A percentile compares a stretch with the other conserved stretches of the same genome.
Conservation (phyloP, 306 rosid species). For the Rosa rugosa region DNA sequence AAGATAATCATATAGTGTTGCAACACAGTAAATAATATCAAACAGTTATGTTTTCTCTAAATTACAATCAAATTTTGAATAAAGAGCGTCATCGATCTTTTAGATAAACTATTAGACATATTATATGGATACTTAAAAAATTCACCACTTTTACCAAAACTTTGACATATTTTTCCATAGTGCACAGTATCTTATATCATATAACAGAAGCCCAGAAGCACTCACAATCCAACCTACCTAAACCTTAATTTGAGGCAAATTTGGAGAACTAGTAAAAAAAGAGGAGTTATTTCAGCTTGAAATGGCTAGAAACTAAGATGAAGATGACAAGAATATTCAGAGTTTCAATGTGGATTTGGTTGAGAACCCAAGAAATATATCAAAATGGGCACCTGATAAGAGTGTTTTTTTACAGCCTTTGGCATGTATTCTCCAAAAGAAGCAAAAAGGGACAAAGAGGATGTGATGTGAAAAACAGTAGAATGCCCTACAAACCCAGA, state of each 20-base stretch:
- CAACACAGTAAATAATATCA: neutral
- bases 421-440: slow-evolving; percentile 28
- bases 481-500: slow-evolving; percentile 3
- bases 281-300: neutral
- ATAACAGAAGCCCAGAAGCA: neutral
- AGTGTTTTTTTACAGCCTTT: slow-evolving; percentile 28
- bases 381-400: neutral
- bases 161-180: too few species aligned
- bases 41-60: too few species aligned
- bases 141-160: too few species aligned
- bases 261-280: neutral
- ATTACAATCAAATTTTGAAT: neutral
- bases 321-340: neutral
- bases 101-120: too few species aligned
- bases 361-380: slow-evolving; percentile 25
- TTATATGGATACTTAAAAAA: too few species aligned
- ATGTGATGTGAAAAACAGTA: slow-evolving; percentile 4
- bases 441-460: slow-evolving; percentile 8
- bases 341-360: slow-evolving; percentile 18
- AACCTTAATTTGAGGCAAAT: neutral
- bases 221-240: neutral
- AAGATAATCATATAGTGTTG: neutral
- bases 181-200: too few species aligned
- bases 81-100: neutral
- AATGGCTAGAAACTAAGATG: neutral